Evolutionary conservation across 1,284 basidiomycete species (phyloP), one percentile per base, ranked within the genome.

Genomic region (Pseudozyma sp.): DNA sequence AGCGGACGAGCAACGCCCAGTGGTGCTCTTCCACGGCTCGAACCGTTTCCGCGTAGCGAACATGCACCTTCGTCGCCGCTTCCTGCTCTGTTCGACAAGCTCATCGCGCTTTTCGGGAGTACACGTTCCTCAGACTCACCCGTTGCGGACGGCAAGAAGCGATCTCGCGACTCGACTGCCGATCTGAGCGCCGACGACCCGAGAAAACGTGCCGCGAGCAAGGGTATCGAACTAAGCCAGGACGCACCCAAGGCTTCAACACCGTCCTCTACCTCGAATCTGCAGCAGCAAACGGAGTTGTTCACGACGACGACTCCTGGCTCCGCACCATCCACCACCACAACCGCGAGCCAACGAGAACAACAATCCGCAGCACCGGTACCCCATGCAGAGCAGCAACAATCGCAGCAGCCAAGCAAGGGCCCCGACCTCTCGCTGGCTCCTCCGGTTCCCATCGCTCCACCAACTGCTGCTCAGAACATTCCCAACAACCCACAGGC

Each of bases 401-500:
- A 9, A 33, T 30, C 48, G n/a, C 53, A 29, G n/a, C 58, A 59
- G 17, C 55, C 47, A 13, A 33, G 60, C 49, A 65, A 68, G 35
- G 56, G 63, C 9, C 56, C 53, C 17, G 55, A 69, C 17, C 61
- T 77, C 11, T 57, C 64, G 11, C 37, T 63, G 30, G 72, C 65
- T 5, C 69, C 72, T 24, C 67, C 69, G 2, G 64, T 73, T 0
- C 71, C 71, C 16, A 61, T 61, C 11, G 57, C 70, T 0, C 55
- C 61, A 7, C 61, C 66, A 13, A 45, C 47, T 33, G 58, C 48
- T 1, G 53, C 57, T 13, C 63, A 74, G 35, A 50, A 60, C 44
- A 51, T 65, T 19, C 53, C 69, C 44, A 59, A 70, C 59, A 62
- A 73, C 56, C 49, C 77, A 47, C 76, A 80, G 33, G 66, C 70